Percentiles rank a stretch among this genome's conserved stretches.
Evolutionary conservation across 2,329 filamentous ascomycete species (phyloP).

Genomic region (Cucurbitaria berberidis): DNA sequence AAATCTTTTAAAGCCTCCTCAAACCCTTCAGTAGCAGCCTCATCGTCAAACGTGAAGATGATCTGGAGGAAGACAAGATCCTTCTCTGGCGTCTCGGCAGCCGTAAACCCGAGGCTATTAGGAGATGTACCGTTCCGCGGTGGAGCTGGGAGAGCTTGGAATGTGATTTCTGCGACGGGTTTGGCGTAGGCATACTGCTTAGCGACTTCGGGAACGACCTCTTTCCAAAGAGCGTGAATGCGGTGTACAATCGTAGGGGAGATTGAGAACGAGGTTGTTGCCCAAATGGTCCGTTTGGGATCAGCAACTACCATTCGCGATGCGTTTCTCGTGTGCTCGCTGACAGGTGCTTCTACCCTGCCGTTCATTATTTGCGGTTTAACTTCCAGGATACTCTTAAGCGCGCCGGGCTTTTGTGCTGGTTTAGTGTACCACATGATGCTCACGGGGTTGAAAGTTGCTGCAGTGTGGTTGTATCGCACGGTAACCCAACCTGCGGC

Average conservation of each 20-base stretch:
- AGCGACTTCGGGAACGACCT: constrained; percentile 18
- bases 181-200: constrained; percentile 20
- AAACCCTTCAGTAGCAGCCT: constrained; percentile 16
- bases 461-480: constrained; percentile 26
- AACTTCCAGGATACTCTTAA: constrained; percentile 20
- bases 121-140: constrained; percentile 17
- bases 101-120: constrained; percentile 28
- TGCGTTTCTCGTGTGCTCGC: constrained; percentile 29
- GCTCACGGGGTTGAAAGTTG: constrained; percentile 19
- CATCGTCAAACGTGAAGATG: constrained; percentile 29
- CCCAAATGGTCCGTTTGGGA: constrained; percentile 29
- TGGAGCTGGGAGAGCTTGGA: constrained; percentile 28
- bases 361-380: constrained; percentile 23
- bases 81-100: constrained; percentile 19
- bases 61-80: constrained; percentile 28
- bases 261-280: constrained; percentile 31
- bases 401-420: constrained; percentile 18
- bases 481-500: constrained; percentile 33
- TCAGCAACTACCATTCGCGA: constrained; percentile 19
- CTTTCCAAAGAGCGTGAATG: constrained; percentile 28
- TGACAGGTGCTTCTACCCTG: constrained; percentile 20
- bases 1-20: constrained; percentile 25
- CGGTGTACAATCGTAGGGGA: constrained; percentile 22
- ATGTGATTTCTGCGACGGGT: constrained; percentile 22
- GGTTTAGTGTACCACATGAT: constrained; percentile 35